A percentile compares a stretch with the other conserved stretches of the same genome.
Conservation (phyloP, 176 grass and related monocot genomes). For the Alloteropsis semialata region DNA sequence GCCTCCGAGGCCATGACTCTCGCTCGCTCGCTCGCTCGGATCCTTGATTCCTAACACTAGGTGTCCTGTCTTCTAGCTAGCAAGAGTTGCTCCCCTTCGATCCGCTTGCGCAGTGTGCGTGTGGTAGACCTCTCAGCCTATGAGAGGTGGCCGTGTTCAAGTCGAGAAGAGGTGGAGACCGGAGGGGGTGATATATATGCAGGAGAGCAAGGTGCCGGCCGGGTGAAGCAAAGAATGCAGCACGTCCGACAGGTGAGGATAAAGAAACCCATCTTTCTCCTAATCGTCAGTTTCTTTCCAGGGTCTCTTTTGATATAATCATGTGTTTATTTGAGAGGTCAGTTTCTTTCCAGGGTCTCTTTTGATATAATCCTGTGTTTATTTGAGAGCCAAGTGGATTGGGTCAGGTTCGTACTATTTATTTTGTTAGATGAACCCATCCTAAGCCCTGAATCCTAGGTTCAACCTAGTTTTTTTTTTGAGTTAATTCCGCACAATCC, state of each 20-base stretch:
- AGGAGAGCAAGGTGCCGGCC: conserved; percentile 2
- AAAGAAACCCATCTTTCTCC: conserved; percentile 44
- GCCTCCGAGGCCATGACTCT: conserved; percentile 50
- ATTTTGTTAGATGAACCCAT: too few relatives aligned
- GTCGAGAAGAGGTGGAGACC: not conserved
- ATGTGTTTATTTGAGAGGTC: too few relatives aligned
- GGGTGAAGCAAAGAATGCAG: conserved; percentile 5
- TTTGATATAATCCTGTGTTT: too few relatives aligned
- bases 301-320: conserved; percentile 43
- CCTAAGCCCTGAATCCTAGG: too few relatives aligned
- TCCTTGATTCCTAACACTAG: not conserved
- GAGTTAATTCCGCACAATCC: too few relatives aligned
- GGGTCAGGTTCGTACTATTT: too few relatives aligned
- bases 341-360: too few relatives aligned
- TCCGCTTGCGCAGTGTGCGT: not conserved
- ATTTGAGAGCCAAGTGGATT: too few relatives aligned
- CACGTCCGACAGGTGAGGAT: conserved; percentile 28
- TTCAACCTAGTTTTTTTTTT: too few relatives aligned
- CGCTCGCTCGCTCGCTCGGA: not conserved
- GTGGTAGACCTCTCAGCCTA: not conserved
- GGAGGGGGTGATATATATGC: conserved; percentile 34
- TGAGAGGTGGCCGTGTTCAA: not conserved
- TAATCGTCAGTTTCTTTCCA: conserved; percentile 44
- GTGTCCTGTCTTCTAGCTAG: not conserved
- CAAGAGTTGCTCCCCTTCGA: not conserved